These are phyloP conservation scores for Amauroascus verrucosus DNA, from an alignment of 2,329 filamentous ascomycete species.

Conservation along the genomic window DNA sequence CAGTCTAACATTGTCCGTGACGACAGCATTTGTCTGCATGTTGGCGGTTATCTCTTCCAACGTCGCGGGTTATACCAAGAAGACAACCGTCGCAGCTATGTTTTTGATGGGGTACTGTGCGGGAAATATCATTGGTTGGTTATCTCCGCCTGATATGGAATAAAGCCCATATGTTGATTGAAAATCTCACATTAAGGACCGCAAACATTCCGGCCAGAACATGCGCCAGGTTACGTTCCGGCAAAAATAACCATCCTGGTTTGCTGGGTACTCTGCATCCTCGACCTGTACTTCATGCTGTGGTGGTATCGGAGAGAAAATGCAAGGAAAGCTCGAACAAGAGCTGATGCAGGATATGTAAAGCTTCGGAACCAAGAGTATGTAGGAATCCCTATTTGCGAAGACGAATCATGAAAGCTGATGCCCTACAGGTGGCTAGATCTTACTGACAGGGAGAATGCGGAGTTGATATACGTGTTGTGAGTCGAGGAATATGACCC, in stretches of 20 bases:
- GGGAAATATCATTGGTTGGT: slow-evolving; percentile 48
- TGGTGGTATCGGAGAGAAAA: slow-evolving; percentile 53
- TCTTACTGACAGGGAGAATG: slow-evolving; percentile 56
- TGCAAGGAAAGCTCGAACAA: slow-evolving; percentile 44
- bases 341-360: slow-evolving; percentile 47
- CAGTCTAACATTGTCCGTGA: slow-evolving; percentile 52
- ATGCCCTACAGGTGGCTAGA: slow-evolving; percentile 41
- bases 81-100: slow-evolving; percentile 43
- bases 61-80: slow-evolving; percentile 45
- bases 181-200: slow-evolving; percentile 28
- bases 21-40: slow-evolving; percentile 54
- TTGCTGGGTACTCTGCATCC: slow-evolving; percentile 27
- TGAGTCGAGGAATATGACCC: slow-evolving; percentile 22
- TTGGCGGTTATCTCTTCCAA: slow-evolving; percentile 55
- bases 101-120: slow-evolving; percentile 41
- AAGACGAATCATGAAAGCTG: slow-evolving; percentile 7
- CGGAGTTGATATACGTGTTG: slow-evolving; percentile 52
- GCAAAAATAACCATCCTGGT: slow-evolving; percentile 22
- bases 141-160: neutral
- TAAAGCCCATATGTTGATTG: neutral
- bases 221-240: slow-evolving; percentile 40
- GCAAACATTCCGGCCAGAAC: slow-evolving; percentile 44
- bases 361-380: slow-evolving; percentile 58
- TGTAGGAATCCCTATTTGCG: slow-evolving; percentile 18
- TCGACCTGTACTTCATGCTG: slow-evolving; percentile 52